Evolutionary conservation across 148 eudicot genomes (phyloP), one percentile per base, ranked within the genome.

Genomic region (Persicaria tinctoria): DNA sequence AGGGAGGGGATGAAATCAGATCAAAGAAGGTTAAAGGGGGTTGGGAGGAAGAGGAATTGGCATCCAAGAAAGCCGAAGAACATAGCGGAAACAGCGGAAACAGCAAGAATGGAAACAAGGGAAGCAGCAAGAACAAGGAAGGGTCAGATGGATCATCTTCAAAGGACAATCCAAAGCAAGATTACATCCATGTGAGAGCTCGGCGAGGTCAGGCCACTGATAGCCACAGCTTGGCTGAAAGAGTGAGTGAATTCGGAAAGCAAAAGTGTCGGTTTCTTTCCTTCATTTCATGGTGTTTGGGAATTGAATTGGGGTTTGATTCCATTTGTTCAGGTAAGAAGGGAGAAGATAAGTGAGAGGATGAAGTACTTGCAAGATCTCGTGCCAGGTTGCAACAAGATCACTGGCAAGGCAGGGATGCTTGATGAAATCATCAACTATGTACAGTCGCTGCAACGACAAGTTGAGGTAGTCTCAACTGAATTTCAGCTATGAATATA

Each of bases 161-260:
- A 71, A 38, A 41, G 71, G 46, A 38, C 13, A 68, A 38, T 12
- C 51, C 53, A n/a, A 70, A 94, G 74, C 82, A 81, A 4, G 98
- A 95, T 79, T 95, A 92, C 80, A 95, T 95, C 74, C 98, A 95
- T 74, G 98, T 95, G 51, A 85, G 98, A 44, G 98, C 98, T 45
- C 91, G 97, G 20, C 96, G 97, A 53, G 98, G 98, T 64, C 98
- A 95, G 77, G 99, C 99, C 72, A 95, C 99, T 53, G 99, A 95
- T 77, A 95, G 97, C 89, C 99, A 95, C 76, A 95, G 98, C 86
- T 82, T 95, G 81, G 97, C 98, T 45, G 98, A 95, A 86, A 89
- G 98, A 80, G 97, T 92, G 78, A 73, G 92, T 79, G 0, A 6
- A 48, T 6, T 23, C 23, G 17, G 13, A 69, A 16, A 53, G 4